Conservation (phyloP, 306 rosid genomes). For the Argentina anserina region DNA sequence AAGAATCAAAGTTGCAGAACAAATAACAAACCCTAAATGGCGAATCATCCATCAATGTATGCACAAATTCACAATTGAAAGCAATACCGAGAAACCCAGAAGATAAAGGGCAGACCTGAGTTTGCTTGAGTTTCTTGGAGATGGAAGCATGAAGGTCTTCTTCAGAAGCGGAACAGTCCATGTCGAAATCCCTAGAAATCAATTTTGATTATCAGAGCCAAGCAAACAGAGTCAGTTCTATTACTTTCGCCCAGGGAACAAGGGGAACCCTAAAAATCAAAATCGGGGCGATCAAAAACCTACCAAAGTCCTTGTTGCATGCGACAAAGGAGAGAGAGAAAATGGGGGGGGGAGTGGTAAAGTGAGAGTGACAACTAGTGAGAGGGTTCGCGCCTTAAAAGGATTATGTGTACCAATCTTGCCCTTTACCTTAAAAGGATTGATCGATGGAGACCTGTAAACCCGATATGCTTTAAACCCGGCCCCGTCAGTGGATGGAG, state of each 20-base stretch:
- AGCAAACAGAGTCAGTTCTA: no score
- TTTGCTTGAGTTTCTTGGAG: constrained; percentile 45
- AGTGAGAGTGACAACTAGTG: neutral
- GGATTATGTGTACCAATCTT: no score
- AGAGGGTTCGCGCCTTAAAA: neutral
- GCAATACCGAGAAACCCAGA: neutral
- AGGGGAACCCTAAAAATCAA: neutral
- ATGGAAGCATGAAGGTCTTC: constrained; percentile 19
- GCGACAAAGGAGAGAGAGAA: neutral
- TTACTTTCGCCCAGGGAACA: neutral
- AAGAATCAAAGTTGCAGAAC: neutral
- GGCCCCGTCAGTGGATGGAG: no score
- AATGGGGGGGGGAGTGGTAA: neutral
- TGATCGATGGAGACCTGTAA: no score
- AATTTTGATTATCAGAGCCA: neutral
- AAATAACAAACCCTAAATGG: neutral
- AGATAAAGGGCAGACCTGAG: constrained; percentile 26
- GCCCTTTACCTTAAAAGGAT: no score
- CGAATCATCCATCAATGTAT: neutral
- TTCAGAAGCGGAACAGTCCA: constrained; percentile 18
- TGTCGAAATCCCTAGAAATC: constrained; percentile 26
- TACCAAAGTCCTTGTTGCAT: neutral
- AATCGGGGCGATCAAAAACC: neutral
- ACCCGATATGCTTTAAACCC: no score
- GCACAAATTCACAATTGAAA: no score